Evolutionary conservation across 768 basidiomycete species (phyloP).

Genomic region (Boletus barrowsii): DNA sequence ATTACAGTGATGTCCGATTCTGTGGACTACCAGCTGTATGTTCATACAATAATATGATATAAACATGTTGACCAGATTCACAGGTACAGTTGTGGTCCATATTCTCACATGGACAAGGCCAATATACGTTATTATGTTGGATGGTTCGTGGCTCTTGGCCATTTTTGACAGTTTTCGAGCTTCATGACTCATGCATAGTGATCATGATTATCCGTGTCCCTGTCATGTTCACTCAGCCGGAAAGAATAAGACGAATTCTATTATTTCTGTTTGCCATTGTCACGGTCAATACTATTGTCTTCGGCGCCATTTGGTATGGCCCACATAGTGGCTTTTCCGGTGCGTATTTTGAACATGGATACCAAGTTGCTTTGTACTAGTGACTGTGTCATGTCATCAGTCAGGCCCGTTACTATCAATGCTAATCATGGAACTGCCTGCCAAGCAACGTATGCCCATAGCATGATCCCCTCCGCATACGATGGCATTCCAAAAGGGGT

Average conservation of each 20-base stretch:
- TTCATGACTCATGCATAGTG: background rate
- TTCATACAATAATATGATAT: background rate
- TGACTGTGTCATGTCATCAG: no score
- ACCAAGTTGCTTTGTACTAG: no score
- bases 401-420: no score
- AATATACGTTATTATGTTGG: background rate
- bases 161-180: background rate
- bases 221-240: constrained; percentile 10
- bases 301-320: background rate
- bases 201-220: constrained; percentile 9
- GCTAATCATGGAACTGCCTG: background rate
- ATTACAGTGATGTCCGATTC: background rate
- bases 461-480: background rate
- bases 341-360: background rate
- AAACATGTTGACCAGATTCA: background rate
- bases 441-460: background rate
- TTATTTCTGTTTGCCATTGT: constrained; percentile 1
- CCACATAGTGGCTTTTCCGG: background rate
- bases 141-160: no score
- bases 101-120: background rate
- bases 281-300: background rate
- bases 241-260: background rate
- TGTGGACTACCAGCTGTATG: background rate
- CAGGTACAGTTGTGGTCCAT: background rate
- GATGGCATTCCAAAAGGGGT: background rate